These are phyloP conservation scores for Nitzschia putrida DNA, from an alignment of 108 stramenopile species.

Conservation along the genomic window DNA sequence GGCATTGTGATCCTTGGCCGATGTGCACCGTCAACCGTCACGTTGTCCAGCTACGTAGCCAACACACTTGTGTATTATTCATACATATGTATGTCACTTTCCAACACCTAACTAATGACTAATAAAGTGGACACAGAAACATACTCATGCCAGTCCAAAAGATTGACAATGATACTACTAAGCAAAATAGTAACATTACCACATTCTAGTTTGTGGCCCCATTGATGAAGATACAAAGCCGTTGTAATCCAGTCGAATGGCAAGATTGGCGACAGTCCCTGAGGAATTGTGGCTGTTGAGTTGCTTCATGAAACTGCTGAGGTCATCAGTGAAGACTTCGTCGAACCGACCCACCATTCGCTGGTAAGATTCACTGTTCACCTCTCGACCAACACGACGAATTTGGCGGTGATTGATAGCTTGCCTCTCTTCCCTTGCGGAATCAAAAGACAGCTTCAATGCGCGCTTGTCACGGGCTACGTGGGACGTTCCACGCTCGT, in stretches of 20 bases:
- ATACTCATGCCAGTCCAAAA: neutral
- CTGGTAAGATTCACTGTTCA: slow-evolving; percentile 66
- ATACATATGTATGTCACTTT: too few relatives aligned
- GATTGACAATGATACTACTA: neutral
- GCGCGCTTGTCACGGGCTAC: slow-evolving; percentile 20
- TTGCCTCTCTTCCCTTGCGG: slow-evolving; percentile 29
- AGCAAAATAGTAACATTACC: neutral
- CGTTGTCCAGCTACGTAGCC: too few relatives aligned
- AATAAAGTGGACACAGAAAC: too few relatives aligned
- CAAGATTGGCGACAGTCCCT: slow-evolving; percentile 55
- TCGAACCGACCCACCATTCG: slow-evolving; percentile 79
- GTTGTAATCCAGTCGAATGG: slow-evolving; percentile 84
- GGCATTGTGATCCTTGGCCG: too few relatives aligned
- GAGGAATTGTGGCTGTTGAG: slow-evolving; percentile 61
- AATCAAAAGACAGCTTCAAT: slow-evolving; percentile 27
- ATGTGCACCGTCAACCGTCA: too few relatives aligned
- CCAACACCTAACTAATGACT: too few relatives aligned
- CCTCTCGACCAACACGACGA: slow-evolving; percentile 60
- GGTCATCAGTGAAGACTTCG: slow-evolving; percentile 70
- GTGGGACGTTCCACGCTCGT: slow-evolving; percentile 21
- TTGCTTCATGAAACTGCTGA: slow-evolving; percentile 75
- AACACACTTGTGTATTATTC: too few relatives aligned
- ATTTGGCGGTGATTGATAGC: slow-evolving; percentile 31
- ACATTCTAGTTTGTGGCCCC: neutral
- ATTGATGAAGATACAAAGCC: slow-evolving; percentile 67